Percentiles rank a stretch among this genome's conserved stretches.
phyloP scores from a whole-genome alignment of 257 asterid genomes.

The Penstemon newberryi region DNA sequence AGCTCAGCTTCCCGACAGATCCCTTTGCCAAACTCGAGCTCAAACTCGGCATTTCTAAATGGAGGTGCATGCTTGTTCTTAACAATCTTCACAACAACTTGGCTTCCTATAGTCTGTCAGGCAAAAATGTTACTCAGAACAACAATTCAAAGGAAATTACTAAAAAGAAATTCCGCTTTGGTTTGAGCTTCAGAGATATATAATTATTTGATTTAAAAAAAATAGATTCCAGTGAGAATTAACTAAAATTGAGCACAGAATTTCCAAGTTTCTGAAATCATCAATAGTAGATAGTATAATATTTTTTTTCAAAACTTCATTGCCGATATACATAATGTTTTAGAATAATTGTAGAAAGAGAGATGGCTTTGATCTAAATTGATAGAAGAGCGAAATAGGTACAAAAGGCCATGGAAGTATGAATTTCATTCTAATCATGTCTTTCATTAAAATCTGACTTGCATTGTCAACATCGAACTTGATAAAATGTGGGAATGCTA shows the following conservation, averaged over 20 bases:
- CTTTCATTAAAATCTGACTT: not conserved
- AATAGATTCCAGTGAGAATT: too few species aligned
- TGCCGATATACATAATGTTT: too few species aligned
- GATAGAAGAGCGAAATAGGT: not conserved
- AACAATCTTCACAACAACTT: constrained; percentile 81
- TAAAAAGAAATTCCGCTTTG: not conserved
- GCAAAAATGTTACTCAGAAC: constrained; percentile 10
- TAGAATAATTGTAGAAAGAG: not conserved
- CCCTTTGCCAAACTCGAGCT: constrained; percentile 90
- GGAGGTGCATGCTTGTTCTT: constrained; percentile 98
- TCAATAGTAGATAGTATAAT: not conserved
- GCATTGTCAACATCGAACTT: not conserved
- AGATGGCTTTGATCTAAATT: not conserved
- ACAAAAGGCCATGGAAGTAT: too few species aligned
- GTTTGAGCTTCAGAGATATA: not conserved
- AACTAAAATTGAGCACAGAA: too few species aligned
- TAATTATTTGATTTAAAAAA: too few species aligned
- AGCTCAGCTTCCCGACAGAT: constrained; percentile 71
- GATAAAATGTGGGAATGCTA: not conserved
- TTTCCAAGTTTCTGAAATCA: not conserved
- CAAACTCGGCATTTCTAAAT: constrained; percentile 71
- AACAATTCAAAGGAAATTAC: not conserved
- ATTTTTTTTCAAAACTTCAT: not conserved
- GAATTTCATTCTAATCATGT: not conserved
- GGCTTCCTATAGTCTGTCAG: constrained; percentile 76